Conservation (phyloP, 257 asterid genomes). For the Catharanthus roseus region DNA sequence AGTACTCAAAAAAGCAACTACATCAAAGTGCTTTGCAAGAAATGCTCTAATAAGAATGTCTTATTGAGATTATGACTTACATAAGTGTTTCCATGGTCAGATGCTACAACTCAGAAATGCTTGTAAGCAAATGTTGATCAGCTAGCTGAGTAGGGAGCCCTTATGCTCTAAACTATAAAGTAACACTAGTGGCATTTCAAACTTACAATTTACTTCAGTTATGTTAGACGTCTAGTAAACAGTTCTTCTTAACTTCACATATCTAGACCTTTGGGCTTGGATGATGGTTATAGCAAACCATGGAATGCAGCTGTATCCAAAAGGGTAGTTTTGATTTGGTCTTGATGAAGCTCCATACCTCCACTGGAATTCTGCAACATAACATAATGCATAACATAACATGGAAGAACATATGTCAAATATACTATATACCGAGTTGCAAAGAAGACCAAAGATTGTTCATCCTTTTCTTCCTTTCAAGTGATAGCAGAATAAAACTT, state of each 20-base stretch:
- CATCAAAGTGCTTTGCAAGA: not conserved
- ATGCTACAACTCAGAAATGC: not conserved
- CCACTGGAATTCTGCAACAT: slow-evolving; percentile 49
- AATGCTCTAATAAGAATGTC: not conserved
- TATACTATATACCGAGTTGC: not conserved
- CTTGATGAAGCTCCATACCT: slow-evolving; percentile 48
- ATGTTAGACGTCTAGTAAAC: not conserved
- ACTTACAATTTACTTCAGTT: not conserved
- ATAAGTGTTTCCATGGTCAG: not conserved
- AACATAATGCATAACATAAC: not conserved
- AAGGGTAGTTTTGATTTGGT: slow-evolving; percentile 59
- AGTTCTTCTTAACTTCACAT: not conserved
- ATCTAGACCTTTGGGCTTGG: not conserved
- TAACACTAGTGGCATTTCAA: not conserved
- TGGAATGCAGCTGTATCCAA: slow-evolving; percentile 62
- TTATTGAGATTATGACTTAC: not conserved
- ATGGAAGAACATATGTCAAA: not conserved
- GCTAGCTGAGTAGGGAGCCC: not conserved
- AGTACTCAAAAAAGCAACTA: not conserved
- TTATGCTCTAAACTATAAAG: not conserved
- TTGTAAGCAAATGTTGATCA: not conserved
- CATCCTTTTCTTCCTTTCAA: not conserved
- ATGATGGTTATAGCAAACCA: slow-evolving; percentile 33
- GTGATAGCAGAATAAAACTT: not conserved
- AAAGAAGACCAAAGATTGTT: not conserved